Evolutionary conservation across 129 eudicot species (phyloP).

Genomic region (Artemisia argyi): DNA sequence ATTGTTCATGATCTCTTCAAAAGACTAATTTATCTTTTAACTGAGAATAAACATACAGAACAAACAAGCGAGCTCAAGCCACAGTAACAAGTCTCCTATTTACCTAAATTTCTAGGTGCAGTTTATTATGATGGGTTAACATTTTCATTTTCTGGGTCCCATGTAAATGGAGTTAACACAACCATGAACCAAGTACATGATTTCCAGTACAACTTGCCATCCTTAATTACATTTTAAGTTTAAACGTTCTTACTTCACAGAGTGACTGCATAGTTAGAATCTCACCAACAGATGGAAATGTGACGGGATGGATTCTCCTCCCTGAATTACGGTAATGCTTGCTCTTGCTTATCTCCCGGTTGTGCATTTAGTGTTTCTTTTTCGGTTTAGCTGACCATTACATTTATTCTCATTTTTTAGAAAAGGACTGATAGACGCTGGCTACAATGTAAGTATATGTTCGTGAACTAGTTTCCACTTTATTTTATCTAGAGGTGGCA

Average conservation of each 20-base stretch:
- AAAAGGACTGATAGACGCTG: too few species aligned
- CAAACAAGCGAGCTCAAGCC: background rate
- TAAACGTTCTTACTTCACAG: background rate
- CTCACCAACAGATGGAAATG: background rate
- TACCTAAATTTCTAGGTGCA: background rate
- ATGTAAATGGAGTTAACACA: background rate
- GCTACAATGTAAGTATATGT: too few species aligned
- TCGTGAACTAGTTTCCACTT: too few species aligned
- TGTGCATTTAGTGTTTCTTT: too few species aligned
- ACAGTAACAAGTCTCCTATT: background rate
- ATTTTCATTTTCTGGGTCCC: background rate
- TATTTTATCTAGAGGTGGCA: too few species aligned
- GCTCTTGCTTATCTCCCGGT: too few species aligned
- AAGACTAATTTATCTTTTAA: background rate
- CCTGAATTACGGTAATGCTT: too few species aligned
- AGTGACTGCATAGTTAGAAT: slow-evolving; percentile 9
- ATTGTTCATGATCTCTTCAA: background rate
- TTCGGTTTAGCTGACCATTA: too few species aligned
- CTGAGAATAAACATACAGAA: background rate
- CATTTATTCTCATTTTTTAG: too few species aligned
- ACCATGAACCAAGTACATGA: background rate
- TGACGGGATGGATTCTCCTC: background rate
- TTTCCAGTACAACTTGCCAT: background rate
- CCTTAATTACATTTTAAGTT: background rate
- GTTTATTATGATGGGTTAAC: background rate